Conservation (phyloP, 2,329 filamentous ascomycete genomes). For the Neophaeococcomyces aloes region DNA sequence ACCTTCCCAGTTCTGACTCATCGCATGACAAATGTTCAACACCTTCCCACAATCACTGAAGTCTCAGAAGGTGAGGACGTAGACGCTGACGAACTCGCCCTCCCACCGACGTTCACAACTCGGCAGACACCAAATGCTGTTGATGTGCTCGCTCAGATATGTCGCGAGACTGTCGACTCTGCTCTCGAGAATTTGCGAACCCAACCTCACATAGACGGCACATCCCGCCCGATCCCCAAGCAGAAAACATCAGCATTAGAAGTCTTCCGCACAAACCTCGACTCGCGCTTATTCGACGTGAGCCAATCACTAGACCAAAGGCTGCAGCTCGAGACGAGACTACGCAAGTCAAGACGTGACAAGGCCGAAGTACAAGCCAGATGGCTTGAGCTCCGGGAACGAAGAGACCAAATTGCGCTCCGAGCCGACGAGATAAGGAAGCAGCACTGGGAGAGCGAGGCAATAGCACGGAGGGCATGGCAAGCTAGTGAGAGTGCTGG, state of each 20-base stretch:
- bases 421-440: constrained; percentile 40
- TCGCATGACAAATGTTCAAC: constrained; percentile 20
- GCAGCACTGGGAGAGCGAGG: constrained; percentile 32
- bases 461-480: constrained; percentile 23
- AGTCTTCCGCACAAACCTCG: constrained; percentile 38
- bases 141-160: constrained; percentile 42
- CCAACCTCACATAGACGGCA: constrained; percentile 29
- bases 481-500: constrained; percentile 24
- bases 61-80: constrained; percentile 19
- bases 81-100: constrained; percentile 21
- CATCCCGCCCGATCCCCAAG: constrained; percentile 36
- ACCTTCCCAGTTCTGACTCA: constrained; percentile 26
- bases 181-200: constrained; percentile 33
- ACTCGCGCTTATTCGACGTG: constrained; percentile 40
- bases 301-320: constrained; percentile 44
- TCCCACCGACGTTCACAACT: constrained; percentile 26
- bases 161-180: constrained; percentile 40
- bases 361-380: constrained; percentile 37
- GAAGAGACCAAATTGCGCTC: constrained; percentile 40
- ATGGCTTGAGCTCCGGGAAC: constrained; percentile 38
- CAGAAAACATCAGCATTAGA: constrained; percentile 41
- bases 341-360: constrained; percentile 36
- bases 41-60: constrained; percentile 20
- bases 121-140: constrained; percentile 40
- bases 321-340: constrained; percentile 35